phyloP scores from a whole-genome alignment of 225 moss, liverwort and hornwort species.

The Polytrichum formosum region DNA sequence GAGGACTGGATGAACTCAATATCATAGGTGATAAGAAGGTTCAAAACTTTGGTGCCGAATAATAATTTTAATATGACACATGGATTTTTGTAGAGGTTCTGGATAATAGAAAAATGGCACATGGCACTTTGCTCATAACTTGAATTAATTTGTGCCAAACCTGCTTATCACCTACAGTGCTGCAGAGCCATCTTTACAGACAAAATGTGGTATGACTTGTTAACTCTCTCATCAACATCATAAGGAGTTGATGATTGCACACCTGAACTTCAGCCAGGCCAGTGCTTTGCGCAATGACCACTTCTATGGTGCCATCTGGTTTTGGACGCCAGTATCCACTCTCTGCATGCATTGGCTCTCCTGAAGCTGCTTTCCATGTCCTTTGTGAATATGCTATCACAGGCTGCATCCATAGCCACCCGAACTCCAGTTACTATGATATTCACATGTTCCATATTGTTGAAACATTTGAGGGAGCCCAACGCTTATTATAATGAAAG shows the following conservation, averaged over 20 bases:
- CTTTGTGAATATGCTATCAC: constrained; percentile 87
- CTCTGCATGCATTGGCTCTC: constrained; percentile 97
- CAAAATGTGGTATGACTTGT: not conserved
- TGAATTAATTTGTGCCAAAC: too few species aligned
- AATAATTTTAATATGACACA: too few species aligned
- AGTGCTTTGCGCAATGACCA: constrained; percentile 87
- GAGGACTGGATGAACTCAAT: not conserved
- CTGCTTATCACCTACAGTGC: not conserved
- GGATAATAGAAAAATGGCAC: too few species aligned
- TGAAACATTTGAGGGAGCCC: too few species aligned
- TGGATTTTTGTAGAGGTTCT: too few species aligned
- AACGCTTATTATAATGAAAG: too few species aligned
- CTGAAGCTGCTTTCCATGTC: constrained; percentile 87
- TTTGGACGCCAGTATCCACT: constrained; percentile 91
- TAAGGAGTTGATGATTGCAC: constrained; percentile 1
- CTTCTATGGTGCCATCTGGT: constrained; percentile 84
- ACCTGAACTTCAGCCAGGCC: constrained; percentile 97
- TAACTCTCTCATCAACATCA: constrained; percentile 8
- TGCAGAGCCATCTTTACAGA: not conserved
- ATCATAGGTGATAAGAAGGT: not conserved
- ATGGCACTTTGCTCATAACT: too few species aligned
- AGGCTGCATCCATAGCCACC: constrained; percentile 56
- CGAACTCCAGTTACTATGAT: too few species aligned
- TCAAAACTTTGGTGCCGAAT: not conserved
- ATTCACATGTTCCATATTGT: too few species aligned